Percentiles rank a stretch among this genome's conserved stretches.
phyloP scores from a whole-genome alignment of 1,284 basidiomycete species.

The Cryptococcus sp. region DNA sequence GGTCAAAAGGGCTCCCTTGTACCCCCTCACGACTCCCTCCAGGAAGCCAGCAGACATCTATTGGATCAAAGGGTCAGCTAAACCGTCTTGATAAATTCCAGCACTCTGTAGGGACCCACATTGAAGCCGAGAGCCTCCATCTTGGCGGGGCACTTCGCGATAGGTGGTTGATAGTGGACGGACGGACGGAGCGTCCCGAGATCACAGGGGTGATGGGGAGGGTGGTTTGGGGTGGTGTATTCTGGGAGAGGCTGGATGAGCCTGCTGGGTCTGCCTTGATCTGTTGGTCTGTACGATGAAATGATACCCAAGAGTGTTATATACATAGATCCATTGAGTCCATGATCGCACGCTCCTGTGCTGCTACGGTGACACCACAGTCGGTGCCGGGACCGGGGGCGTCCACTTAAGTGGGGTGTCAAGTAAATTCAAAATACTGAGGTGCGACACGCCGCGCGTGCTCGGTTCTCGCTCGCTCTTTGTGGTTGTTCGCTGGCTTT shows the following conservation, averaged over 20 bases:
- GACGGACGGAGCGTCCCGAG: neutral
- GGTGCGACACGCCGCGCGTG: too few species aligned
- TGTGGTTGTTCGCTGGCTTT: neutral
- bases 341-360: too few species aligned
- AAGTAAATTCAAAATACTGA: too few species aligned
- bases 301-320: neutral
- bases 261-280: too few species aligned
- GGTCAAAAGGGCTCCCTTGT: constrained; percentile 86
- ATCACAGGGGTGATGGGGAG: too few species aligned
- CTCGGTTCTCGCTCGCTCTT: too few species aligned
- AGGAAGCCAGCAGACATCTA: constrained; percentile 80
- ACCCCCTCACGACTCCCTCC: constrained; percentile 90
- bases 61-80: neutral
- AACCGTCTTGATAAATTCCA: neutral
- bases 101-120: constrained; percentile 54
- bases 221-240: too few species aligned
- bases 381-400: too few species aligned
- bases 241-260: too few species aligned
- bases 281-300: neutral
- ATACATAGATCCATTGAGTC: neutral
- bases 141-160: neutral
- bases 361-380: too few species aligned
- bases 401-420: too few species aligned
- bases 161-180: neutral
- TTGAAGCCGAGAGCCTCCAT: constrained; percentile 90